These are phyloP conservation scores for Plasmopara viticola DNA, from an alignment of 352 stramenopile species.

Conservation along the genomic window DNA sequence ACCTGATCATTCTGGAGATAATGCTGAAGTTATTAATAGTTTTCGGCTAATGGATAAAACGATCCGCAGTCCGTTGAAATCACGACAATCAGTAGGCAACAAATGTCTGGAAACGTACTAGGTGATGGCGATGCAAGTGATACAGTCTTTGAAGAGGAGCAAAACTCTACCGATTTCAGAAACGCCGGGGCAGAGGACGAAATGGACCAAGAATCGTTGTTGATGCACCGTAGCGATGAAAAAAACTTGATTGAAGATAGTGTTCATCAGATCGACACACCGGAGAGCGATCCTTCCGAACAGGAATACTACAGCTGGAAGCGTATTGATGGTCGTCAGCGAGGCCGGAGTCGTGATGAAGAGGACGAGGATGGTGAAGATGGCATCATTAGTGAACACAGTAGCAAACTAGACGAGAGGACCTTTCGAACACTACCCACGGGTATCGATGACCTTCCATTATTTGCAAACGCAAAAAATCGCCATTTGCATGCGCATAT, in stretches of 20 bases:
- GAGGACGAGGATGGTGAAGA: constrained; percentile 26
- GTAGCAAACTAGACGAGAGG: constrained; percentile 11
- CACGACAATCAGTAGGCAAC: neutral
- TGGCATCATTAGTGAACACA: constrained; percentile 26
- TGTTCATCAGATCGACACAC: constrained; percentile 1
- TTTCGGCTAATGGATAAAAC: constrained; percentile 1
- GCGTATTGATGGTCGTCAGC: constrained; percentile 41
- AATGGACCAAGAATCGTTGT: constrained; percentile 12
- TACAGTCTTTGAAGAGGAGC: constrained; percentile 4
- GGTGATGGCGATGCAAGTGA: constrained; percentile 5
- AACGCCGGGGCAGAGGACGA: constrained; percentile 1
- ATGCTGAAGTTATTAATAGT: too few relatives aligned
- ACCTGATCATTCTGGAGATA: too few relatives aligned
- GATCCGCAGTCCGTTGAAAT: constrained; percentile 3
- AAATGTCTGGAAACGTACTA: constrained; percentile 12
- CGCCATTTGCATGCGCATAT: constrained; percentile 79
- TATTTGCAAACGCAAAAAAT: constrained; percentile 86
- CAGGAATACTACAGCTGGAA: constrained; percentile 54
- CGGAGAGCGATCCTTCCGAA: constrained; percentile 19
- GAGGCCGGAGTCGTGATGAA: constrained; percentile 18
- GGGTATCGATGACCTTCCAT: constrained; percentile 82
- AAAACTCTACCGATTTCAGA: constrained; percentile 7
- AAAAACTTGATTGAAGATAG: constrained; percentile 13
- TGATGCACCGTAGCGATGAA: constrained; percentile 16
- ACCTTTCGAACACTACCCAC: constrained; percentile 44